Conservation (phyloP, 345 rosid genomes). For the Aegle marmelos region DNA sequence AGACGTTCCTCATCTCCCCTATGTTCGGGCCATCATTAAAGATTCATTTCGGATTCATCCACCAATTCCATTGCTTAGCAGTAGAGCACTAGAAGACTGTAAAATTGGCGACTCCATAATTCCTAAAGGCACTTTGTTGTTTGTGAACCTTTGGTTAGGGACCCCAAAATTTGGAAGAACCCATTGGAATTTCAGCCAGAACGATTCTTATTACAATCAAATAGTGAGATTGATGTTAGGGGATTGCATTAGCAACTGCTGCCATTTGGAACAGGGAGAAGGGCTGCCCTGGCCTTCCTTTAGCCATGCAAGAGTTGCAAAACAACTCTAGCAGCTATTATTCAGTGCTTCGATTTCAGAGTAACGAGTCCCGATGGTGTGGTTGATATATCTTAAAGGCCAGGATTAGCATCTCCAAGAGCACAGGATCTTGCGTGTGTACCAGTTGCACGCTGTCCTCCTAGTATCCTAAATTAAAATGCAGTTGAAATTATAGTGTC, state of each 20-base stretch:
- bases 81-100: conserved; percentile 29
- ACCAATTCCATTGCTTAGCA: conserved; percentile 36
- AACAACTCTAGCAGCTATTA: conserved; percentile 29
- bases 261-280: conserved; percentile 49
- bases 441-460: conserved; percentile 21
- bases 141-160: conserved; percentile 39
- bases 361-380: not conserved
- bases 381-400: conserved; percentile 39
- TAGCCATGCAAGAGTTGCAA: conserved; percentile 41
- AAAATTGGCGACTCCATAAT: not conserved
- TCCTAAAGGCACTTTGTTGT: conserved; percentile 25
- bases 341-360: conserved; percentile 48
- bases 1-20: conserved; percentile 30
- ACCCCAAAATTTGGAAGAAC: conserved; percentile 35
- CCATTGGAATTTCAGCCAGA: conserved; percentile 39
- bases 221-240: conserved; percentile 21
- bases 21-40: conserved; percentile 41
- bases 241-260: conserved; percentile 37
- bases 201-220: conserved; percentile 24
- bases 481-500: not conserved
- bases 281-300: conserved; percentile 47
- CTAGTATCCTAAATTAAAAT: conserved; percentile 4
- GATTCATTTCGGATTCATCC: conserved; percentile 53
- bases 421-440: conserved; percentile 33
- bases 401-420: conserved; percentile 42